Conservation (phyloP, 441 rosid genomes). For the Pelargonium cotyledonis region DNA sequence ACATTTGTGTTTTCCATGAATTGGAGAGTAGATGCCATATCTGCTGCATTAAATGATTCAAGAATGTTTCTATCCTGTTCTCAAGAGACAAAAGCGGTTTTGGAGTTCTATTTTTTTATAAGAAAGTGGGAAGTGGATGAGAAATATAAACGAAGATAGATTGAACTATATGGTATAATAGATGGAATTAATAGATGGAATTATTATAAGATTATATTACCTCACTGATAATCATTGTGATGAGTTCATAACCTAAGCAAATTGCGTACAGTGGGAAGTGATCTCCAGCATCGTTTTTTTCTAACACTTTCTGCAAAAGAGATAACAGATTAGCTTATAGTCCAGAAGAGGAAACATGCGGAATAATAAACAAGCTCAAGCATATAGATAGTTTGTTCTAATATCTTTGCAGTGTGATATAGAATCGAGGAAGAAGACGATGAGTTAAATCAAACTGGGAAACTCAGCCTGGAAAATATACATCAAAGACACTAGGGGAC, state of each 20-base stretch:
- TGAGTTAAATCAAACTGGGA: no score
- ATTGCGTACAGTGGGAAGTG: conserved; percentile 75
- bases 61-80: conserved; percentile 72
- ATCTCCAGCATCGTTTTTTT: conserved; percentile 72
- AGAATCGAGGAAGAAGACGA: no score
- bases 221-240: conserved; percentile 75
- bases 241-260: conserved; percentile 81
- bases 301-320: conserved; percentile 52
- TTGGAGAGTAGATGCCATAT: conserved; percentile 78
- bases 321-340: background rate
- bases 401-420: background rate
- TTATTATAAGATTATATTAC: conserved; percentile 24
- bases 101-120: no score
- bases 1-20: conserved; percentile 41
- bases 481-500: no score
- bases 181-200: background rate
- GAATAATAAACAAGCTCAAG: background rate
- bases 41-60: conserved; percentile 52
- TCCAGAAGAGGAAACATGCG: background rate
- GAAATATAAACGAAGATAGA: background rate
- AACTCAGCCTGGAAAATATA: no score
- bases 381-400: background rate
- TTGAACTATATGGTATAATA: background rate
- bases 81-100: conserved; percentile 18
- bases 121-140: no score